Conservation (phyloP, 345 rosid genomes). For the Citrus glauca region DNA sequence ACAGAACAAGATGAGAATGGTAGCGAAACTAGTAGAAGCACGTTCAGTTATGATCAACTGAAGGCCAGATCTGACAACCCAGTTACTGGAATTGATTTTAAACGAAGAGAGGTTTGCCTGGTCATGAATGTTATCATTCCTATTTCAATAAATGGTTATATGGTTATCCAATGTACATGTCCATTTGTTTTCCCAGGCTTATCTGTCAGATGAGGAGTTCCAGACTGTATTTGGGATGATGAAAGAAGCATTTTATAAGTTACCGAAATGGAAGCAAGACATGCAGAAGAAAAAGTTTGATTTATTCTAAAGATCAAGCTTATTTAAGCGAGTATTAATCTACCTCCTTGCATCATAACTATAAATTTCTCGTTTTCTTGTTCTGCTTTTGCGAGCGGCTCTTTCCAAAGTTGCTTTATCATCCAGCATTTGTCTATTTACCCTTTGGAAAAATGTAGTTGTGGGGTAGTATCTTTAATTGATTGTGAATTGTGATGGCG, state of each 20-base stretch:
- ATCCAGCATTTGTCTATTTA: constrained; percentile 20
- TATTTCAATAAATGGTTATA: background rate
- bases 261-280: constrained; percentile 98
- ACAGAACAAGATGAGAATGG: constrained; percentile 41
- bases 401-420: constrained; percentile 12
- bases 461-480: constrained; percentile 16
- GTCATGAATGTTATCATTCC: background rate
- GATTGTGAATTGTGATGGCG: constrained; percentile 29
- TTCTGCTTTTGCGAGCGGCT: background rate
- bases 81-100: constrained; percentile 86
- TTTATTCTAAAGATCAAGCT: constrained; percentile 50
- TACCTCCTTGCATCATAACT: constrained; percentile 18
- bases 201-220: constrained; percentile 83
- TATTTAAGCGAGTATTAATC: constrained; percentile 13
- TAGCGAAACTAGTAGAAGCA: constrained; percentile 27
- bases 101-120: constrained; percentile 81
- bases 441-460: constrained; percentile 10
- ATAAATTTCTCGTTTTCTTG: constrained; percentile 5
- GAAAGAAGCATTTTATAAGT: constrained; percentile 73
- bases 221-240: constrained; percentile 59
- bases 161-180: background rate
- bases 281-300: constrained; percentile 76
- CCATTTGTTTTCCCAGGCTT: constrained; percentile 47
- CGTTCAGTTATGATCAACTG: constrained; percentile 82
- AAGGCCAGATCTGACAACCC: constrained; percentile 84